A percentile compares a stretch with the other conserved stretches of the same genome.
These are phyloP conservation scores for Suaeda aralocaspica DNA, from an alignment of 148 eudicot species.

Conservation along the genomic window DNA sequence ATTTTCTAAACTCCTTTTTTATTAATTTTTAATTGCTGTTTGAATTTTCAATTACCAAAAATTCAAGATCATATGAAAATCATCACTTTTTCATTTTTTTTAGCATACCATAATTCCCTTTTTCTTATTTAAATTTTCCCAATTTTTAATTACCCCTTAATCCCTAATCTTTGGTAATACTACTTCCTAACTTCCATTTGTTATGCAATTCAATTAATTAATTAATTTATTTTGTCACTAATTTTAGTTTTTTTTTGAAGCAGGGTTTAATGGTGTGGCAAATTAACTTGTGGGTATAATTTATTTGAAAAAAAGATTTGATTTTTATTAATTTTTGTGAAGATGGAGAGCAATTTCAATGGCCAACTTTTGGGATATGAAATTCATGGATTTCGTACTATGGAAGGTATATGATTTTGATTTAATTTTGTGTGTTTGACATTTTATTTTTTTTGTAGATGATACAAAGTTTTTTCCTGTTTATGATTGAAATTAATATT, in stretches of 20 bases:
- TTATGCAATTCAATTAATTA: not conserved
- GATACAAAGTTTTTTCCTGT: conserved; percentile 1
- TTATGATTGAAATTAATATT: not conserved
- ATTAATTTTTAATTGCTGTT: no score
- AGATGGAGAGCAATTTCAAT: conserved; percentile 35
- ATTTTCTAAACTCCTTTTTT: no score
- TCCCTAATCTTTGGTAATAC: no score
- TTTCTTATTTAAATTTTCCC: no score
- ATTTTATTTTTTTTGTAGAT: not conserved
- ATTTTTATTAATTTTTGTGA: no score
- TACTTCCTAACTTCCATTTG: not conserved
- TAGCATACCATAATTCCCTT: no score
- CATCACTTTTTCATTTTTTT: no score
- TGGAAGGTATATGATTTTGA: conserved; percentile 43
- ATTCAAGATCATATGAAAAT: no score
- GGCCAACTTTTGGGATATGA: conserved; percentile 51
- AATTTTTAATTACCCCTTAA: no score
- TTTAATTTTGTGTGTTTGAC: not conserved
- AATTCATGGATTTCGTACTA: conserved; percentile 73
- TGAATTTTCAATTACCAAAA: no score
- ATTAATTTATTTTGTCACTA: no score
- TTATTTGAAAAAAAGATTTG: not conserved
- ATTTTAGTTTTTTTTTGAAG: not conserved
- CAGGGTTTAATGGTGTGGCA: not conserved
- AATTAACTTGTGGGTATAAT: conserved; percentile 2